Conservation (phyloP, 2,329 filamentous ascomycete species). For the Penicillium griseofulvum region DNA sequence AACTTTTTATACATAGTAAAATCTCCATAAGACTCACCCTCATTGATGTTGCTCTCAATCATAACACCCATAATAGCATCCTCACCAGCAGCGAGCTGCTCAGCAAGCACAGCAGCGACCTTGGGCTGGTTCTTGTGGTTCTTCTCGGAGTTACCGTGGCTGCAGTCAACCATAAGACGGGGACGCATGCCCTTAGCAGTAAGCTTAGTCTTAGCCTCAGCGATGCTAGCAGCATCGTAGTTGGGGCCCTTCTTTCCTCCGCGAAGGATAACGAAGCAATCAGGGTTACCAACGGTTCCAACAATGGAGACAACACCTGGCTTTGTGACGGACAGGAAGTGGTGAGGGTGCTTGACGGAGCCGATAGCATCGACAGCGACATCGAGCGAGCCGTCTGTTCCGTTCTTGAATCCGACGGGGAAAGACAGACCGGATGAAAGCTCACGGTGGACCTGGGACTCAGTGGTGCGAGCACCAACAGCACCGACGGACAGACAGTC, state of each 20-base stretch:
- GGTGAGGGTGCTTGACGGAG: slow-evolving; percentile 85
- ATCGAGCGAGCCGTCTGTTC: slow-evolving; percentile 83
- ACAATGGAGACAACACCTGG: slow-evolving; percentile 93
- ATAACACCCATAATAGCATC: slow-evolving; percentile 91
- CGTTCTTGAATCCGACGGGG: slow-evolving; percentile 99
- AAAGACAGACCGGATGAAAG: slow-evolving; percentile 90
- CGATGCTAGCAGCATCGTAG: slow-evolving; percentile 82
- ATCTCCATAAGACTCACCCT: slow-evolving; percentile 57
- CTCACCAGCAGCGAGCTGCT: slow-evolving; percentile 83
- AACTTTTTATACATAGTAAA: neutral
- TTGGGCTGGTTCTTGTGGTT: slow-evolving; percentile 97
- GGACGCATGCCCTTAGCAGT: slow-evolving; percentile 69
- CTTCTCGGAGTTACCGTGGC: slow-evolving; percentile 93
- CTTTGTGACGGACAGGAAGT: slow-evolving; percentile 97
- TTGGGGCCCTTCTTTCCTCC: slow-evolving; percentile 93
- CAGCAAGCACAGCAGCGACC: slow-evolving; percentile 76
- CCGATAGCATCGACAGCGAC: slow-evolving; percentile 96
- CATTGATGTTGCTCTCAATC: slow-evolving; percentile 97
- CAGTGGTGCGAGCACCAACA: slow-evolving; percentile 92
- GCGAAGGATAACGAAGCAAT: slow-evolving; percentile 94
- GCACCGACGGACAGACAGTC: slow-evolving; percentile 90
- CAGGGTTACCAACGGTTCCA: slow-evolving; percentile 88
- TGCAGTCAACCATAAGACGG: slow-evolving; percentile 95
- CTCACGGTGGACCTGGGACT: slow-evolving; percentile 93
- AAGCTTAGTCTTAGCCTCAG: slow-evolving; percentile 76